Percentiles rank a stretch among this genome's conserved stretches.
phyloP scores from a whole-genome alignment of 2,329 filamentous ascomycete genomes.

The Simplicillium sp. region DNA sequence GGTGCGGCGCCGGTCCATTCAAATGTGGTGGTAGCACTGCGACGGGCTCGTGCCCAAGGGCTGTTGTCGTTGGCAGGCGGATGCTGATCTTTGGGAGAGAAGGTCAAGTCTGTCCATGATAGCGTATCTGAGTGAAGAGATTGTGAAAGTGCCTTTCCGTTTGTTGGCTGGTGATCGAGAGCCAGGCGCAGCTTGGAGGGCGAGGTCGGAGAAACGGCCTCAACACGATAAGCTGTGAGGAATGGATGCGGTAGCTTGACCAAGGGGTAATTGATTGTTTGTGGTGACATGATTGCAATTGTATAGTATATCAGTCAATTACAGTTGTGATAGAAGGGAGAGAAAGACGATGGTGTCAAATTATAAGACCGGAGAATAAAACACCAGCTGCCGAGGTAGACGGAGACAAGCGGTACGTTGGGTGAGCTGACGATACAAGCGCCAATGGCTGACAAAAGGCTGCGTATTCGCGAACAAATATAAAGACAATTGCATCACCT shows the following conservation, averaged over 20 bases:
- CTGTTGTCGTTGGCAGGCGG: constrained; percentile 36
- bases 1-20: constrained; percentile 25
- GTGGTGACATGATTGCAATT: constrained; percentile 5
- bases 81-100: constrained; percentile 27
- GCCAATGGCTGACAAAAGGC: too few relatives aligned
- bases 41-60: constrained; percentile 38
- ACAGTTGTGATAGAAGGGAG: too few relatives aligned
- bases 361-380: too few relatives aligned
- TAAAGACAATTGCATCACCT: background rate
- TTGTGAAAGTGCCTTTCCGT: constrained; percentile 9
- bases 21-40: constrained; percentile 32
- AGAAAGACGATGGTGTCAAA: too few relatives aligned
- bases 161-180: constrained; percentile 13
- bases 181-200: constrained; percentile 13
- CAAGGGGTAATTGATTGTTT: constrained; percentile 16
- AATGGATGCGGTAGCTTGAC: constrained; percentile 30
- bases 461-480: too few relatives aligned
- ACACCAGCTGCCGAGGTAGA: too few relatives aligned
- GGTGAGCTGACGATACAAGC: too few relatives aligned
- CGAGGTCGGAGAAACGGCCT: constrained; percentile 12
- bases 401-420: too few relatives aligned
- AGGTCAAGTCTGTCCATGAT: constrained; percentile 24
- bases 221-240: constrained; percentile 23
- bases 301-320: too few relatives aligned
- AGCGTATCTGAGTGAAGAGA: constrained; percentile 15